Percentiles rank a stretch among this genome's conserved stretches.
phyloP scores from a whole-genome alignment of 1,139 yeast genomes.

The Kodamaea ohmeri region DNA sequence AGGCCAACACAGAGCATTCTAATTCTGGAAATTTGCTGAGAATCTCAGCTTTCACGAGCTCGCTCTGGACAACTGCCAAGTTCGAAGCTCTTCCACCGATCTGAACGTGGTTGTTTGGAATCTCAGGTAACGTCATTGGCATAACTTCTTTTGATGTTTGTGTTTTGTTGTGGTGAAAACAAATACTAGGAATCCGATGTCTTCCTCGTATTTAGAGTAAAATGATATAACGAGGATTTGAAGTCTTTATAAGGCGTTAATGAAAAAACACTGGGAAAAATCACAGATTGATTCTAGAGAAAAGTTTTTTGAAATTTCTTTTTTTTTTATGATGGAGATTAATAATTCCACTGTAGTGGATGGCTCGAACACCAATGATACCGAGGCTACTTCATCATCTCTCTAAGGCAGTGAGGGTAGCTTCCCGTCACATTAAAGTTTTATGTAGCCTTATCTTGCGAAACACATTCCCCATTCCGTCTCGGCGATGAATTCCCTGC shows the following conservation, averaged over 20 bases:
- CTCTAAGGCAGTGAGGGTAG: too few relatives aligned
- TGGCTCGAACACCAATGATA: too few relatives aligned
- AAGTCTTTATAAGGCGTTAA: constrained; percentile 3
- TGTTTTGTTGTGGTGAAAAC: constrained; percentile 1
- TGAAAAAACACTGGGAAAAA: constrained; percentile 4
- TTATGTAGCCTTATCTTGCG: too few relatives aligned
- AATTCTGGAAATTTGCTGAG: constrained; percentile 58
- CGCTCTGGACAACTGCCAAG: constrained; percentile 84
- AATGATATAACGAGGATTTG: constrained; percentile 1
- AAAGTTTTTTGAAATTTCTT: neutral
- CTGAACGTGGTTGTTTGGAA: constrained; percentile 34
- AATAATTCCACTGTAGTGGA: neutral
- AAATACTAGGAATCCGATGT: constrained; percentile 3
- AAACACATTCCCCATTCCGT: neutral
- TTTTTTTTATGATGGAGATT: constrained; percentile 3
- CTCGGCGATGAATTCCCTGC: too few relatives aligned
- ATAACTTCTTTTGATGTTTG: neutral
- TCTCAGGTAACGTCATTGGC: constrained; percentile 11
- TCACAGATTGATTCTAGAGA: constrained; percentile 6
- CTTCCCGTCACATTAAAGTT: too few relatives aligned
- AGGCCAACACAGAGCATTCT: constrained; percentile 67
- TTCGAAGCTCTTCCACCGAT: constrained; percentile 90
- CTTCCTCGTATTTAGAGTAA: constrained; percentile 3
- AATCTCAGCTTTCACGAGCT: constrained; percentile 64
- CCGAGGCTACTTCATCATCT: too few relatives aligned